Base-by-base conservation (phyloP, 768 basidiomycete species). In the Cubamyces lactineus region DNA sequence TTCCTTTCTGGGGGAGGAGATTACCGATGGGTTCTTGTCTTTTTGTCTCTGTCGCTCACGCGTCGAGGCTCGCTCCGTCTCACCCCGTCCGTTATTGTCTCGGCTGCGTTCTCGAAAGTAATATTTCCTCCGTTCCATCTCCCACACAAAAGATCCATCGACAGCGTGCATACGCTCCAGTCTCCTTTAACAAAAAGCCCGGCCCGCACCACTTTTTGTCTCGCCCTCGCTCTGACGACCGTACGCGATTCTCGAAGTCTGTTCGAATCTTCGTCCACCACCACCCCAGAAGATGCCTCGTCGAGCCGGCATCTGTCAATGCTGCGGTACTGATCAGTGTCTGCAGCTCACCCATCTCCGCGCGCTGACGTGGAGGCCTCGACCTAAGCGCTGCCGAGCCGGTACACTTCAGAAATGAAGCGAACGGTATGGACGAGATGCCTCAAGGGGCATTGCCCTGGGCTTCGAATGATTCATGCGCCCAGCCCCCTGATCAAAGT, bases 31-130 rank as follows among this genome's bases (percentile, higher is more conserved):
- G 45, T 58, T 57, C 63, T 64, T 65, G 65, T 65, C 67, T 66
- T 69, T 69, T 69, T 69, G 67, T 69, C 45, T 69, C 50, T 39
- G 21, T n/a, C 19, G 47, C 57, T 60, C 64, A 64, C 65, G 65
- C 67, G 62, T 61, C 61, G 51, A 45, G 58, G 42, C 63, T 63
- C 63, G 53, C 59, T 40, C 58, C 50, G 53, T 56, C 58, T 30
- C 45, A 56, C 48, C 17, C 46, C 53, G 38, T n/a, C 56, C 19
- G 40, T 49, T 69, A 66, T 69, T 69, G 68, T 69, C 68, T 69
- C 49, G 59, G 42, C 38, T n/a, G 26, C 51, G 59, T 65, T 65
- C 67, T 64, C 59, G 67, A 65, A 68, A 55, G 53, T 52, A 47
- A 55, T 48, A 46, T 51, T 34, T 19, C 48, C 60, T 17, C 55